A percentile compares a stretch with the other conserved stretches of the same genome.
Conservation (phyloP, 371 early-diverging fungal genomes). For the Mycotypha africana region DNA sequence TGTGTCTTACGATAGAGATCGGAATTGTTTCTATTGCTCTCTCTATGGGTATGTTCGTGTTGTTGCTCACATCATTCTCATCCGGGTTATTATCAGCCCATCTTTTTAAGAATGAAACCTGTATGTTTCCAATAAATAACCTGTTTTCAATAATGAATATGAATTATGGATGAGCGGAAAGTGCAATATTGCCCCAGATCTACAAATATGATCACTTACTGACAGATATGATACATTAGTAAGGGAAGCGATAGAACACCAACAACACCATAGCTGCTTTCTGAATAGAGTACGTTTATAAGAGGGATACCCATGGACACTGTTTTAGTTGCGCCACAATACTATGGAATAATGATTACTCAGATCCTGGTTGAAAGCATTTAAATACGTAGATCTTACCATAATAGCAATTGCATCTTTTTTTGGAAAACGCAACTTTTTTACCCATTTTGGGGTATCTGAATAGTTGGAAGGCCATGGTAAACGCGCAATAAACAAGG, state of each 20-base stretch:
- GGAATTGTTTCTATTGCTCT: too few relatives aligned
- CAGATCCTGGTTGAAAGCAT: background rate
- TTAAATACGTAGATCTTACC: conserved; percentile 11
- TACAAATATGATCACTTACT: conserved; percentile 51
- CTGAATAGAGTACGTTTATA: conserved; percentile 65
- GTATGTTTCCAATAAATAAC: conserved; percentile 62
- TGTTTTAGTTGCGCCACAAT: conserved; percentile 73
- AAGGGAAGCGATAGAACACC: conserved; percentile 64
- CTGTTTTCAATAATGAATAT: conserved; percentile 13
- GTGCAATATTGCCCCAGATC: too few relatives aligned
- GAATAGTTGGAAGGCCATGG: conserved; percentile 25
- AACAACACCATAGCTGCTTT: conserved; percentile 36
- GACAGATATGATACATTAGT: conserved; percentile 68
- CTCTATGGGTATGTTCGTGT: too few relatives aligned
- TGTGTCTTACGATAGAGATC: too few relatives aligned
- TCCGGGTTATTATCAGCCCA: conserved; percentile 45
- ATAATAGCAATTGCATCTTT: conserved; percentile 54
- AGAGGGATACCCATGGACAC: conserved; percentile 74
- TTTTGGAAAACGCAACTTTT: conserved; percentile 33
- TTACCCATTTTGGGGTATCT: conserved; percentile 21
- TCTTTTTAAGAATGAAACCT: conserved; percentile 50
- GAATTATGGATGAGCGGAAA: background rate
- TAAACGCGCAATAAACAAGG: conserved; percentile 34
- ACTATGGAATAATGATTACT: conserved; percentile 14
- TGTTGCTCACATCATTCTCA: too few relatives aligned